A percentile compares a stretch with the other conserved stretches of the same genome.
These are phyloP conservation scores for Spergularia marina DNA, from an alignment of 148 eudicot genomes.

Conservation along the genomic window DNA sequence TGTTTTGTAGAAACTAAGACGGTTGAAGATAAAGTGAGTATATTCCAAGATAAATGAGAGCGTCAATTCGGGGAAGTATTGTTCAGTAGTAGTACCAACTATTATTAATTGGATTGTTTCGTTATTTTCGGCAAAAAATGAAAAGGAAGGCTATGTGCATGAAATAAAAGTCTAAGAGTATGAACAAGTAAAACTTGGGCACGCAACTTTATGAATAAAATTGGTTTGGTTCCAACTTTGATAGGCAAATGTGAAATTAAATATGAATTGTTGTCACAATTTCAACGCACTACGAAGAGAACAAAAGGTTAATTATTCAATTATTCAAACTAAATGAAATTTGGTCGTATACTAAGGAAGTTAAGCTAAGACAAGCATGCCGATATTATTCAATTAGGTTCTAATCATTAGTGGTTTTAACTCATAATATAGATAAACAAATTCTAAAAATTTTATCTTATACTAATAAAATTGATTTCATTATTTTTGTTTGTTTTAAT, in stretches of 20 bases:
- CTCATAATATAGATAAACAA: too few species aligned
- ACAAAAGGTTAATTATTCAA: background rate
- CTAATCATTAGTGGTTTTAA: conserved; percentile 13
- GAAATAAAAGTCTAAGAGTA: background rate
- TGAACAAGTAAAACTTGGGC: conserved; percentile 2
- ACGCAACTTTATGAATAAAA: conserved; percentile 16
- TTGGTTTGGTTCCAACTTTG: conserved; percentile 5
- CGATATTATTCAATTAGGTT: background rate
- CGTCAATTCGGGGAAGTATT: conserved; percentile 3
- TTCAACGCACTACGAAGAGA: background rate
- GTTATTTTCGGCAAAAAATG: background rate
- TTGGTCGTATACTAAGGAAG: background rate
- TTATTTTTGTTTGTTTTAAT: background rate
- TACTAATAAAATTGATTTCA: background rate
- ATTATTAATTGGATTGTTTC: background rate
- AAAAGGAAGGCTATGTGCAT: background rate
- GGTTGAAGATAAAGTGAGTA: too few species aligned
- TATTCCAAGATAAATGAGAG: background rate
- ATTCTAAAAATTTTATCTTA: too few species aligned
- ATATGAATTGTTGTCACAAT: conserved; percentile 4
- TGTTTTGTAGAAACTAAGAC: too few species aligned
- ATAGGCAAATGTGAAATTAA: background rate
- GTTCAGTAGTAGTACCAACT: background rate
- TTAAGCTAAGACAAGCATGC: conserved; percentile 3
- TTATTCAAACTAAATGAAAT: background rate